phyloP scores from a whole-genome alignment of 2,329 filamentous ascomycete species.

The Scytalidium lignicola region DNA sequence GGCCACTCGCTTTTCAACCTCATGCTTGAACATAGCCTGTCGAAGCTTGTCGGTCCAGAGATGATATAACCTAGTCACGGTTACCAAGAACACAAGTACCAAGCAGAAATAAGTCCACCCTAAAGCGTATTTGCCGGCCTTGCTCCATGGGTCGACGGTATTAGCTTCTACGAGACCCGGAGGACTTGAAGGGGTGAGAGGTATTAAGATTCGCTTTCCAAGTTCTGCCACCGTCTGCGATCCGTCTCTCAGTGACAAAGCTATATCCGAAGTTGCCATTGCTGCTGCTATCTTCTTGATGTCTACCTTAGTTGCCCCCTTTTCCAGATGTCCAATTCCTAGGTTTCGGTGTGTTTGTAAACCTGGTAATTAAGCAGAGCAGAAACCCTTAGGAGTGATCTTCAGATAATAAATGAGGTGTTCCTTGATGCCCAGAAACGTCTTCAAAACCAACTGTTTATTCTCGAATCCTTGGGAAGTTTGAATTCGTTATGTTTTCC shows the following conservation, averaged over 20 bases:
- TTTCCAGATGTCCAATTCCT: neutral
- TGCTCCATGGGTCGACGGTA: conserved; percentile 70
- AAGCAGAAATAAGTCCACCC: conserved; percentile 88
- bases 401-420: neutral
- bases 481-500: too few species aligned
- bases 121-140: conserved; percentile 79
- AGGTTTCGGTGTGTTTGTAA: neutral
- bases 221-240: conserved; percentile 23
- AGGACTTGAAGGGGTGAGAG: conserved; percentile 53
- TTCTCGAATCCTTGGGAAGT: too few species aligned
- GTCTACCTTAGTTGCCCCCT: neutral
- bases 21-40: conserved; percentile 81
- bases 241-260: conserved; percentile 13
- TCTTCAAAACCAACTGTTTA: neutral
- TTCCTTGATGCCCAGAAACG: neutral
- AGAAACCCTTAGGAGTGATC: neutral
- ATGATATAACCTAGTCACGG: conserved; percentile 73
- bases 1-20: conserved; percentile 62
- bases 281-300: conserved; percentile 1
- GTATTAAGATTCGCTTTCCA: conserved; percentile 50
- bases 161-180: conserved; percentile 57
- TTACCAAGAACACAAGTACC: conserved; percentile 61
- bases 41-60: conserved; percentile 91
- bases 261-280: conserved; percentile 9
- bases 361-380: neutral